Conservation (phyloP, 2,329 filamentous ascomycete genomes). For the Cadophora luteo-olivacea region DNA sequence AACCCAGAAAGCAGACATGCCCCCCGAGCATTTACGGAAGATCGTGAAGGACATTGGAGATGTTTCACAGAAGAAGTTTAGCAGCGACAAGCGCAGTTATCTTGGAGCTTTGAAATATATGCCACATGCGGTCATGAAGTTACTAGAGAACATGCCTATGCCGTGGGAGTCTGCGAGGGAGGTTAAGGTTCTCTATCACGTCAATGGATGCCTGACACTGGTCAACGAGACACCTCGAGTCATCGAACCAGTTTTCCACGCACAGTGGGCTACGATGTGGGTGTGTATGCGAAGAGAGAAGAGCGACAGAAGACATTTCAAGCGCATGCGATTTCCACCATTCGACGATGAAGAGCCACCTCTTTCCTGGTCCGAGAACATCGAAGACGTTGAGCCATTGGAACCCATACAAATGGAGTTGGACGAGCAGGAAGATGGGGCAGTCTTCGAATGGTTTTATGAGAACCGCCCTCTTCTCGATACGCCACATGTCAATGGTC, state of each 20-base stretch:
- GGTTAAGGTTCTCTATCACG: constrained; percentile 97
- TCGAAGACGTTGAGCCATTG: constrained; percentile 95
- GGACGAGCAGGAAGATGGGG: constrained; percentile 88
- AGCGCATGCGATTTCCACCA: constrained; percentile 97
- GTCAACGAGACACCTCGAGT: constrained; percentile 97
- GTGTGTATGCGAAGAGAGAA: constrained; percentile 98
- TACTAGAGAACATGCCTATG: constrained; percentile 99
- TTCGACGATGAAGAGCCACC: constrained; percentile 99
- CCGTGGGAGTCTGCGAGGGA: constrained; percentile 97
- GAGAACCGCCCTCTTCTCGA: constrained; percentile 91
- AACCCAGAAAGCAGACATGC: constrained; percentile 98
- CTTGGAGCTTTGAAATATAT: constrained; percentile 98
- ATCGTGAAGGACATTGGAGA: constrained; percentile 99
- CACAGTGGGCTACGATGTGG: constrained; percentile 99
- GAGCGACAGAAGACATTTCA: constrained; percentile 93
- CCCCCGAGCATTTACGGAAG: constrained; percentile 96
- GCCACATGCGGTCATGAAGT: constrained; percentile 96
- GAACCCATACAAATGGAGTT: constrained; percentile 99
- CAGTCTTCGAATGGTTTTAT: constrained; percentile 97
- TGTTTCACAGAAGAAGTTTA: constrained; percentile 99
- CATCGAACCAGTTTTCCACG: constrained; percentile 96
- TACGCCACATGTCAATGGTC: constrained; percentile 92
- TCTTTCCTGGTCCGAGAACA: constrained; percentile 97
- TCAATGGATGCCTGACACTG: constrained; percentile 94
- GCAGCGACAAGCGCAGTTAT: constrained; percentile 97